phyloP scores from a whole-genome alignment of 75 land plant species.

The Pinus taeda region DNA sequence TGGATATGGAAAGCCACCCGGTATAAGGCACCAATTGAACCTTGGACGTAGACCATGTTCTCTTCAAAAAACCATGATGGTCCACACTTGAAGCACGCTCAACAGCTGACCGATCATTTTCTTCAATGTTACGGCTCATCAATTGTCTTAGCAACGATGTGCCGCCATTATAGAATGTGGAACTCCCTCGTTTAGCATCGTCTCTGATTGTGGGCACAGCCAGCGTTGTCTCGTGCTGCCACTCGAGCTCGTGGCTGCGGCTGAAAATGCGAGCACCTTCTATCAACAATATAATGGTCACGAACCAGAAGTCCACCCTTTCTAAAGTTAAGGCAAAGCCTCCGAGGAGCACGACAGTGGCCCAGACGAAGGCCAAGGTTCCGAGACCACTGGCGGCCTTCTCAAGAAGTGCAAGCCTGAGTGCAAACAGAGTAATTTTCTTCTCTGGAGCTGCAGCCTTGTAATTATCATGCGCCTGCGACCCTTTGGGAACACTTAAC shows the following conservation, averaged over 20 bases:
- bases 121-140: background rate
- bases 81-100: background rate
- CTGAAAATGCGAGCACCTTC: conserved; percentile 79
- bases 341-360: conserved; percentile 89
- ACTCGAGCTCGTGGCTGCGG: conserved; percentile 85
- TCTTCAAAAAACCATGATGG: background rate
- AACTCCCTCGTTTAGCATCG: background rate
- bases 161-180: conserved; percentile 6
- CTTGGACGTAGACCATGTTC: conserved; percentile 49
- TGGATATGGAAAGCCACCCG: conserved; percentile 50
- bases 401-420: conserved; percentile 78
- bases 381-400: conserved; percentile 73
- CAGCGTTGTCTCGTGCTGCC: conserved; percentile 82
- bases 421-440: conserved; percentile 75
- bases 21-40: conserved; percentile 70
- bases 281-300: conserved; percentile 65
- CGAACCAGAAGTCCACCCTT: conserved; percentile 71
- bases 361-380: conserved; percentile 85
- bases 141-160: background rate
- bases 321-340: conserved; percentile 69
- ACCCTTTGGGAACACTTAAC: background rate
- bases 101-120: background rate
- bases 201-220: conserved; percentile 20
- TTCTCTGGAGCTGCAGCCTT: conserved; percentile 73
- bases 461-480: background rate